Percentiles rank a stretch among this genome's conserved stretches.
Evolutionary conservation across 176 grass and related monocot genomes (phyloP).

Genomic region (Aegilops bicornis): DNA sequence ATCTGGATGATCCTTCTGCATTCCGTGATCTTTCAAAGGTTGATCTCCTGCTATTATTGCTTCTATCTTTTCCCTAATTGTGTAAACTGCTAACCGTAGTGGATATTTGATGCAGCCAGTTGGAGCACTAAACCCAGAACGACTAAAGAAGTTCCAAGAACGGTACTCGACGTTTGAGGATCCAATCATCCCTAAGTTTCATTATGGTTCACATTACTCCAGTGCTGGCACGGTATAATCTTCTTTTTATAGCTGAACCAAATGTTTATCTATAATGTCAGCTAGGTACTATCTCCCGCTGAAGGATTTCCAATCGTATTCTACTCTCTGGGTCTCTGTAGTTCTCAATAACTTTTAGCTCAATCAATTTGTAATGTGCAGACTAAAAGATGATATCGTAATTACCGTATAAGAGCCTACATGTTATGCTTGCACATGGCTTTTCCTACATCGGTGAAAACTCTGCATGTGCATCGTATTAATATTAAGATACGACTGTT

Average conservation of each 20-base stretch:
- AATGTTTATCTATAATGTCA: conserved; percentile 21
- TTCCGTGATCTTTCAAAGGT: conserved; percentile 95
- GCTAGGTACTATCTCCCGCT: neutral
- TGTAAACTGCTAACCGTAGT: conserved; percentile 16
- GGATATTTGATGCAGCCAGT: conserved; percentile 72
- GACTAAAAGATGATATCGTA: conserved; percentile 14
- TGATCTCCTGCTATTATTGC: conserved; percentile 17
- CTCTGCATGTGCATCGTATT: neutral
- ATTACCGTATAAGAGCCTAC: conserved; percentile 4
- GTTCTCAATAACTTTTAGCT: neutral
- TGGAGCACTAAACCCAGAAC: conserved; percentile 86
- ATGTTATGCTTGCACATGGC: conserved; percentile 3
- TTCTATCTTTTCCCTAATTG: conserved; percentile 24
- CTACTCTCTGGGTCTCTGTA: conserved; percentile 28
- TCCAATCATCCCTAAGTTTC: conserved; percentile 97
- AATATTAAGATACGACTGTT: conserved; percentile 20
- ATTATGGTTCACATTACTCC: conserved; percentile 99
- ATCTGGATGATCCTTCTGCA: conserved; percentile 75
- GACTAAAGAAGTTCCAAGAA: conserved; percentile 95
- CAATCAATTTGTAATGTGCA: neutral
- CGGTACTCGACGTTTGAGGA: conserved; percentile 94
- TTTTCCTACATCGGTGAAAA: conserved; percentile 18
- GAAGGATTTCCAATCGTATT: conserved; percentile 8
- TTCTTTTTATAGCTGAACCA: conserved; percentile 25
- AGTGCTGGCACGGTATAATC: conserved; percentile 91